Conservation (phyloP, 2,329 filamentous ascomycete species). For the Rutstroemia sp. region DNA sequence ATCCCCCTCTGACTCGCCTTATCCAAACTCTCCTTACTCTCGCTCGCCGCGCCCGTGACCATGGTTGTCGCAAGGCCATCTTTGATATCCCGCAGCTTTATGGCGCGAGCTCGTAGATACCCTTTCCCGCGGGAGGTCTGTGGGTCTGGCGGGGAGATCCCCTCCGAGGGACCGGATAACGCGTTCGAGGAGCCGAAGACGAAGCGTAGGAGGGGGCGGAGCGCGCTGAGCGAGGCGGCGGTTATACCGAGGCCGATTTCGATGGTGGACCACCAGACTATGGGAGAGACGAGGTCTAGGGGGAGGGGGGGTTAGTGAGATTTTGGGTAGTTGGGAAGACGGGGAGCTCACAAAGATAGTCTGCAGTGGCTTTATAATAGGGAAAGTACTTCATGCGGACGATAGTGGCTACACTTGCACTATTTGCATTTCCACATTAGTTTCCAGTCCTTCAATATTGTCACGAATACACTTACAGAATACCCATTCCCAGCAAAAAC, state of each 20-base stretch:
- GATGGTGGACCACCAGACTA: conserved; percentile 2
- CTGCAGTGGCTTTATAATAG: background rate
- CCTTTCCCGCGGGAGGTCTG: background rate
- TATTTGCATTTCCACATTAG: background rate
- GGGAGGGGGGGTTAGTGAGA: background rate
- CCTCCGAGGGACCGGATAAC: background rate
- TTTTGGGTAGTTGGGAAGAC: too few relatives aligned
- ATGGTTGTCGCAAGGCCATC: background rate
- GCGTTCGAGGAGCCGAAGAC: background rate
- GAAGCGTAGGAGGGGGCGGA: background rate
- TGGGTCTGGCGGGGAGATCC: background rate
- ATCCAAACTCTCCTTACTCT: background rate
- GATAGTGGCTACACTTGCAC: conserved; percentile 1
- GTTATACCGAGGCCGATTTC: background rate
- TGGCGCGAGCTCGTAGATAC: background rate
- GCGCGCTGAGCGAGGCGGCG: background rate
- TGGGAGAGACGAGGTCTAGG: background rate
- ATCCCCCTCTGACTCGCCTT: conserved; percentile 1
- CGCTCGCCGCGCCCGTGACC: background rate
- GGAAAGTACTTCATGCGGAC: conserved; percentile 2
- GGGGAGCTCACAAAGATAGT: background rate
- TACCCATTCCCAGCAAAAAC: background rate
- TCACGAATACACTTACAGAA: background rate
- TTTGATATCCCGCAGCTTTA: background rate
- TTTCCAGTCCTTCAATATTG: background rate